phyloP scores from a whole-genome alignment of 768 basidiomycete species.

The Mycena filopes region DNA sequence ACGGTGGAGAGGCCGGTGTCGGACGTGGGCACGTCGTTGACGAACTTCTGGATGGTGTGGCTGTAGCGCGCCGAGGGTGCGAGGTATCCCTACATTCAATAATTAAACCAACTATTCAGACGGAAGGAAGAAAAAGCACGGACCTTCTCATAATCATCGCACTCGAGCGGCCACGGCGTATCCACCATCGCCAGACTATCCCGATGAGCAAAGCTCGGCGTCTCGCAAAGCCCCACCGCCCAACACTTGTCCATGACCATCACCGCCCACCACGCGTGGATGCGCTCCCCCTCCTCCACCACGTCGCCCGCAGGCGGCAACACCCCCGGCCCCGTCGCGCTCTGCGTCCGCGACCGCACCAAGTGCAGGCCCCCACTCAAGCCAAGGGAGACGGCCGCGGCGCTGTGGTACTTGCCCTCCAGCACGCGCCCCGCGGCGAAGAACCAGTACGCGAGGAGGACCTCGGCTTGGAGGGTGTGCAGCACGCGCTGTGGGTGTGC shows the following conservation, averaged over 20 bases:
- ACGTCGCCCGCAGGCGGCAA: constrained; percentile 38
- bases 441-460: constrained; percentile 67
- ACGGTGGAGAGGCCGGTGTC: constrained; percentile 16
- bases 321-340: constrained; percentile 48
- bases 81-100: constrained; percentile 39
- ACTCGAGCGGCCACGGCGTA: constrained; percentile 53
- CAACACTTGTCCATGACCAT: constrained; percentile 49
- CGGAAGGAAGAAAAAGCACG: constrained; percentile 7
- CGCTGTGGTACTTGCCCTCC: constrained; percentile 56
- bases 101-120: constrained; percentile 32
- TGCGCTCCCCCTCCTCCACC: constrained; percentile 50
- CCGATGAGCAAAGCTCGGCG: constrained; percentile 37
- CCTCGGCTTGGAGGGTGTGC: constrained; percentile 62
- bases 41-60: constrained; percentile 18
- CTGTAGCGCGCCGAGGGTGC: constrained; percentile 40
- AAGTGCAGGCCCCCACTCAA: constrained; percentile 52
- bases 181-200: constrained; percentile 35
- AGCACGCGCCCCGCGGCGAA: constrained; percentile 60
- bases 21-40: not conserved
- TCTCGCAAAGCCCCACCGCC: constrained; percentile 54
- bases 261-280: constrained; percentile 50
- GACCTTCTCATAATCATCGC: constrained; percentile 48
- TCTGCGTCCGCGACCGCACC: constrained; percentile 43
- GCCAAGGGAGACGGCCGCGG: constrained; percentile 47
- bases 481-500: constrained; percentile 55